phyloP scores from a whole-genome alignment of 176 grass and related monocot species.

The Elaeis guineensis region DNA sequence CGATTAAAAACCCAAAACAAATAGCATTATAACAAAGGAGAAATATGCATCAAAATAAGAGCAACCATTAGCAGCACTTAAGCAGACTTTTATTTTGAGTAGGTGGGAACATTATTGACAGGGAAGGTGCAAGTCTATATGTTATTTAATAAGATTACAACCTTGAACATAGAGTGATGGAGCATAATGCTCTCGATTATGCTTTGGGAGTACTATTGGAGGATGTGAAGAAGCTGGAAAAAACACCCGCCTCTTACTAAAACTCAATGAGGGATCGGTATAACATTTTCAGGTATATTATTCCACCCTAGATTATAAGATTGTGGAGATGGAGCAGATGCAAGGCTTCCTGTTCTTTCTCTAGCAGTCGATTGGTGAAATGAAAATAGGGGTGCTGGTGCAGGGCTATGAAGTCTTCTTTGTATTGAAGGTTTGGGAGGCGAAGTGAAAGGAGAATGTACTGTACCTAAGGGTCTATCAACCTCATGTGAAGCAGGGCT shows the following conservation, averaged over 20 bases:
- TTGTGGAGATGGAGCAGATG: conserved; percentile 35
- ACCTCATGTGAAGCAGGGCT: conserved; percentile 47
- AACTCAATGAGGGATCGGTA: background rate
- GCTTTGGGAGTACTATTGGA: conserved; percentile 27
- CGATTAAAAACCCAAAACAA: background rate
- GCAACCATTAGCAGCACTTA: conserved; percentile 4
- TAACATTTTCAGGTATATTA: conserved; percentile 10
- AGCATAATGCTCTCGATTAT: conserved; percentile 23
- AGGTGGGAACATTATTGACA: conserved; percentile 11
- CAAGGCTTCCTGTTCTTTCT: conserved; percentile 37
- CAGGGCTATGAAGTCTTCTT: conserved; percentile 26
- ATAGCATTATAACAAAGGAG: conserved; percentile 13
- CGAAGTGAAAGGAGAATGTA: conserved; percentile 33
- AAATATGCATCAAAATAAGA: background rate
- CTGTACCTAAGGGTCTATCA: conserved; percentile 31
- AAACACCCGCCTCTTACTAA: conserved; percentile 17
- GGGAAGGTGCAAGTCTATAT: background rate
- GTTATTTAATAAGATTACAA: conserved; percentile 12
- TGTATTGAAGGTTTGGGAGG: conserved; percentile 11
- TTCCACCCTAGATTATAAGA: conserved; percentile 43
- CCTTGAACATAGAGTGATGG: conserved; percentile 7
- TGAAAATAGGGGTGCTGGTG: conserved; percentile 40
- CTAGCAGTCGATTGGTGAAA: conserved; percentile 18
- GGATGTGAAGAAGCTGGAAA: conserved; percentile 31
- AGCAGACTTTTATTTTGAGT: conserved; percentile 21